Percentiles rank a stretch among this genome's conserved stretches.
Conservation (phyloP, 352 stramenopile genomes). For the Discostella stelligera region DNA sequence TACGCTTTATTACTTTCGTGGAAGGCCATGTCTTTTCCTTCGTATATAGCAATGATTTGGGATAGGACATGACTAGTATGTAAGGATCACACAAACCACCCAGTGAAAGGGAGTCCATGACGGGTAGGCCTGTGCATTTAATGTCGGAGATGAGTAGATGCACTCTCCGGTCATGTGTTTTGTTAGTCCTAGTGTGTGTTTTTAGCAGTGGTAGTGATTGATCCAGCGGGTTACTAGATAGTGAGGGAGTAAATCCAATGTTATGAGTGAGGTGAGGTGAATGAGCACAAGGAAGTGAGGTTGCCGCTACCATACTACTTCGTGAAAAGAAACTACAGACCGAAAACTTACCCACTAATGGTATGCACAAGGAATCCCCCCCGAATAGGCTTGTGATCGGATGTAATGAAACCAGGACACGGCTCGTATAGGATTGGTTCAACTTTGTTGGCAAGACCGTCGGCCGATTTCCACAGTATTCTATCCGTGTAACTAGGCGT, state of each 20-base stretch:
- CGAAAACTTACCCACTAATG: constrained; percentile 38
- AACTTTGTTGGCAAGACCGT: constrained; percentile 55
- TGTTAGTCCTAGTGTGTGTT: neutral
- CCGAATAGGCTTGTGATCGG: constrained; percentile 77
- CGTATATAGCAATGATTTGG: constrained; percentile 34
- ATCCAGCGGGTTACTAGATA: neutral
- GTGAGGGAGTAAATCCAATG: neutral
- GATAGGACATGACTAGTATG: constrained; percentile 54
- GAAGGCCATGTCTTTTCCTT: constrained; percentile 37
- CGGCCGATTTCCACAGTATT: constrained; percentile 72
- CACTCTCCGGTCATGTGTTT: constrained; percentile 16
- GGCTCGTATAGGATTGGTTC: constrained; percentile 68
- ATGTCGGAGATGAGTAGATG: constrained; percentile 61
- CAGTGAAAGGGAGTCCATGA: constrained; percentile 46
- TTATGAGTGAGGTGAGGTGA: neutral
- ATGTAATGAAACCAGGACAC: constrained; percentile 63
- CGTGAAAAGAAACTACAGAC: neutral
- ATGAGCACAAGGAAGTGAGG: neutral
- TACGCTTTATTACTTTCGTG: constrained; percentile 28
- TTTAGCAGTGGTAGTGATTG: neutral
- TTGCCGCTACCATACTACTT: neutral
- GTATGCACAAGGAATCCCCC: constrained; percentile 60
- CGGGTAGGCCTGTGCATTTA: constrained; percentile 50
- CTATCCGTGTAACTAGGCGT: constrained; percentile 64
- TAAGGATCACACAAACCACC: constrained; percentile 51